These are phyloP conservation scores for Secale cereale DNA, from an alignment of 176 grass and related monocot species.

Conservation along the genomic window DNA sequence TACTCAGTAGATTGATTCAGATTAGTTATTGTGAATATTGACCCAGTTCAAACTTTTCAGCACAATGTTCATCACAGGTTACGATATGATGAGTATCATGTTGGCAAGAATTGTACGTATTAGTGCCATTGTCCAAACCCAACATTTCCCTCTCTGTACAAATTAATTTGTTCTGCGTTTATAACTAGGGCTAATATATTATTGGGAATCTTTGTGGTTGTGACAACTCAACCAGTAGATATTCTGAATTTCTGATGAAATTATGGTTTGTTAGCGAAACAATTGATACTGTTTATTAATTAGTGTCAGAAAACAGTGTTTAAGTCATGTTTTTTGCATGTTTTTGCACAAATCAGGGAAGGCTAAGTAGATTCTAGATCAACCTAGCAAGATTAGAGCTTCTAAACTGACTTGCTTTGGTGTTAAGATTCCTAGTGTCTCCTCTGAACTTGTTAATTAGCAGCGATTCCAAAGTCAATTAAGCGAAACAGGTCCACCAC, in stretches of 20 bases:
- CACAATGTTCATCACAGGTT: no score
- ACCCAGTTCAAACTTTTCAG: no score
- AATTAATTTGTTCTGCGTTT: background rate
- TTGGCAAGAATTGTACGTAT: no score
- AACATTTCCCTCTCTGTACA: no score
- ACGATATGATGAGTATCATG: no score
- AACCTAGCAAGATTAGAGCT: background rate
- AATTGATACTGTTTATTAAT: background rate
- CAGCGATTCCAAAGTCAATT: background rate
- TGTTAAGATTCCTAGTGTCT: conserved; percentile 29
- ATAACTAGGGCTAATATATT: background rate
- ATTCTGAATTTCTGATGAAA: background rate
- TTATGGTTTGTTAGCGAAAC: background rate
- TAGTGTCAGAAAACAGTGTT: background rate
- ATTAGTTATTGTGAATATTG: no score
- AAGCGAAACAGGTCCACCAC: background rate
- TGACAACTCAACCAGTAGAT: background rate
- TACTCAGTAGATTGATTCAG: no score
- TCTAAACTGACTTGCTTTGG: background rate
- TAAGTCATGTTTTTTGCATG: background rate
- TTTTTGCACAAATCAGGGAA: background rate
- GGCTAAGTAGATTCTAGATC: background rate
- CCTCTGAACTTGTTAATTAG: background rate
- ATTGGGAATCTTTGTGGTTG: background rate
- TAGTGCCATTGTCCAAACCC: no score